Percentiles rank a stretch among this genome's conserved stretches.
Evolutionary conservation across 129 eudicot genomes (phyloP).

Genomic region (Saposhnikovia divaricata): DNA sequence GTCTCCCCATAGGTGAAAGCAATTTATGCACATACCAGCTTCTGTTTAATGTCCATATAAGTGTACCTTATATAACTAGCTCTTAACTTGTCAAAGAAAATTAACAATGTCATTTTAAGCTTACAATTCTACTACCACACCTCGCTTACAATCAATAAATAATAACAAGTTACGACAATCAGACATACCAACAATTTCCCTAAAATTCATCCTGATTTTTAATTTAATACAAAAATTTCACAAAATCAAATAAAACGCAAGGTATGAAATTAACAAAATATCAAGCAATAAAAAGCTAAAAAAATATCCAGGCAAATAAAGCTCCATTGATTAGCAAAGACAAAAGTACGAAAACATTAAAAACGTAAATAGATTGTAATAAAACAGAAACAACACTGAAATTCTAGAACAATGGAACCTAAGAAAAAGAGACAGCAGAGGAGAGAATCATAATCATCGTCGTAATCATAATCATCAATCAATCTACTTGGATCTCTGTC

Average conservation of each 20-base stretch:
- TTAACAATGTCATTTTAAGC: too few relatives aligned
- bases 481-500: slow-evolving; percentile 47
- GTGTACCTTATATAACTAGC: background rate
- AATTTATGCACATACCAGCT: too few relatives aligned
- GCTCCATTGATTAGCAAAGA: background rate
- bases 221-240: background rate
- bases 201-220: background rate
- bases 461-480: background rate
- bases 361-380: background rate
- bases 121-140: background rate
- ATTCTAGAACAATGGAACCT: background rate
- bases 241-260: too few relatives aligned
- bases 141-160: background rate
- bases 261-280: too few relatives aligned
- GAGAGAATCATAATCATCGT: background rate
- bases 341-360: background rate
- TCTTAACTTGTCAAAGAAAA: background rate
- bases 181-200: too few relatives aligned
- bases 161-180: background rate
- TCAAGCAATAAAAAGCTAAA: background rate
- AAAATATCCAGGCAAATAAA: background rate
- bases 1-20: too few relatives aligned
- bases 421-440: background rate
- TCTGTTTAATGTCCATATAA: too few relatives aligned
- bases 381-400: background rate